Conservation (phyloP, 345 rosid species). For the Salix viminalis region DNA sequence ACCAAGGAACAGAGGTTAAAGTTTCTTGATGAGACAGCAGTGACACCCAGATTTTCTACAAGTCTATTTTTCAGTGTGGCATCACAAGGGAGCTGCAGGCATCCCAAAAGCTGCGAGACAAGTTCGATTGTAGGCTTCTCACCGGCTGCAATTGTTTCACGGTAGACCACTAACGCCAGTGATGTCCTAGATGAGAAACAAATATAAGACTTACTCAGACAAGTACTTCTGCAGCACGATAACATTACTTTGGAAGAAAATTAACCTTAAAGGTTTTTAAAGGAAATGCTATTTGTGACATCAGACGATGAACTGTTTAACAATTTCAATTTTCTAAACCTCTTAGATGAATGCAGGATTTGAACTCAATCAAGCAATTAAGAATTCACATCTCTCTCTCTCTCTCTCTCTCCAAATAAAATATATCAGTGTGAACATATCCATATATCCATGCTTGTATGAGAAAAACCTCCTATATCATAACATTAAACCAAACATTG, state of each 20-base stretch:
- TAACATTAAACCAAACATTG: too few species aligned
- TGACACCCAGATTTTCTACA: slow-evolving; percentile 59
- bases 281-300: too few species aligned
- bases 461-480: too few species aligned
- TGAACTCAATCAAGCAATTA: neutral
- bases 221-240: neutral
- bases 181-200: slow-evolving; percentile 53
- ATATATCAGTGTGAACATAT: neutral
- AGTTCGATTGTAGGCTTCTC: slow-evolving; percentile 63
- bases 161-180: slow-evolving; percentile 65
- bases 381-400: too few species aligned
- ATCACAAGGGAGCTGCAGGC: slow-evolving; percentile 75
- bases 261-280: too few species aligned
- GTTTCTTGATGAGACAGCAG: slow-evolving; percentile 41
- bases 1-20: slow-evolving; percentile 59
- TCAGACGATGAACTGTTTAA: too few species aligned
- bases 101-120: slow-evolving; percentile 78
- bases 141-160: slow-evolving; percentile 60
- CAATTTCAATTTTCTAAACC: too few species aligned
- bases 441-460: too few species aligned
- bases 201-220: slow-evolving; percentile 15
- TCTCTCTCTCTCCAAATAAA: too few species aligned
- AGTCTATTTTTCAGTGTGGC: slow-evolving; percentile 56
- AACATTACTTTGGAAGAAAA: too few species aligned
- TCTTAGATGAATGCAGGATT: neutral